Evolutionary conservation across 2,329 filamentous ascomycete species (phyloP), one percentile per base, ranked within the genome.

Genomic region (Acarospora socialis): DNA sequence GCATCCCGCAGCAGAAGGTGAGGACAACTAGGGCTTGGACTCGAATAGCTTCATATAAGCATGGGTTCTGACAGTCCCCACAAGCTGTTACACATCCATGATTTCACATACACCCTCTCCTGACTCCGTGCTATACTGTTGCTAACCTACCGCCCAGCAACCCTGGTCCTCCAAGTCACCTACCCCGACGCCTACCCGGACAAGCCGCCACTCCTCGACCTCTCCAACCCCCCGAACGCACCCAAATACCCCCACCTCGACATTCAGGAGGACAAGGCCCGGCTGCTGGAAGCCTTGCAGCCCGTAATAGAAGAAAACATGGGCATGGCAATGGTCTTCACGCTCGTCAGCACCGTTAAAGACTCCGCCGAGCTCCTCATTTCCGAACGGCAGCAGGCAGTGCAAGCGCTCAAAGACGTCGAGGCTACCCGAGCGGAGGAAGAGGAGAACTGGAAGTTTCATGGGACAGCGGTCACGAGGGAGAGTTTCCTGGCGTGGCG

Each of bases 321-420:
- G 37, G 90, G 90, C 40, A 95, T 95, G 78, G 81, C 84, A 34
- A 98, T 98, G 90, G 63, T 98, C 1, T 98, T 95, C 57, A 83
- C 87, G 0, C 63, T 98, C 15, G 79, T 92, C 33, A 82, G 80
- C 9, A 73, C 79, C 0, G 61, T 98, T 38, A 95, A 94, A 53
- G 90, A 98, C 37, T 68, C 71, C 31, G 87, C 86, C n/a, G 90
- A 98, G 61, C 68, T 76, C 45, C 68, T 98, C 36, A 74, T 95
- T 43, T 58, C 67, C 10, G 74, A 83, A 40, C 75, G 90, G 27
- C 72, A 75, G 48, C 71, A 73, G 36, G 78, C 65, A 6, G 69
- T 65, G 10, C 59, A 71, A 43, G 66, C 63, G 2, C 46, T 59
- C 30, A 59, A 56, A 30, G 70, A 74, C 29, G 50, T 63, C 30